A percentile compares a stretch with the other conserved stretches of the same genome.
Conservation (phyloP, 345 rosid genomes). For the Brassica carinata region DNA sequence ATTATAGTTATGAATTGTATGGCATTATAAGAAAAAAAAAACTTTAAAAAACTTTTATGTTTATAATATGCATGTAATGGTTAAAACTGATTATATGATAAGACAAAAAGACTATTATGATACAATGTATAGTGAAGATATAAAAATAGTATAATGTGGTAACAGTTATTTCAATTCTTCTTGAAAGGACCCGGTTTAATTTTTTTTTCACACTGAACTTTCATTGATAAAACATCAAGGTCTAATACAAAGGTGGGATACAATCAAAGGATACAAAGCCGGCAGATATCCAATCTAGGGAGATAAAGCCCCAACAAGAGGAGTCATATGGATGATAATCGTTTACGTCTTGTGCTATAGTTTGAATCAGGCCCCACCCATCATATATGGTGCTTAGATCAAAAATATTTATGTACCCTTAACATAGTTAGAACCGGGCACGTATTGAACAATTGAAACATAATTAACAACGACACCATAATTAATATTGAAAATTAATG, state of each 20-base stretch:
- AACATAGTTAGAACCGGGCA: background rate
- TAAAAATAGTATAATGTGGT: background rate
- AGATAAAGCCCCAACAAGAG: too few species aligned
- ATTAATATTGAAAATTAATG: background rate
- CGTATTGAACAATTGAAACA: background rate
- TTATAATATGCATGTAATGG: background rate
- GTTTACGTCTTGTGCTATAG: background rate
- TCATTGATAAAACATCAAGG: too few species aligned
- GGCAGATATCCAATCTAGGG: too few species aligned
- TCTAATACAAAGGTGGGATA: too few species aligned
- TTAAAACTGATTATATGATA: constrained; percentile 11
- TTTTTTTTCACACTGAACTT: too few species aligned
- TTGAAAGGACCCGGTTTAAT: background rate
- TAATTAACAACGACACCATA: background rate
- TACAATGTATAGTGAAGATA: background rate
- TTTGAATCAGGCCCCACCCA: background rate
- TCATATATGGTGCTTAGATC: background rate
- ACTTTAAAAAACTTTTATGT: background rate
- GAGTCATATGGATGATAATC: background rate
- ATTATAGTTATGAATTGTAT: constrained; percentile 6
- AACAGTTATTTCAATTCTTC: background rate
- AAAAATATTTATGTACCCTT: background rate
- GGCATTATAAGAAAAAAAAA: background rate
- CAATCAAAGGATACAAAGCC: too few species aligned
- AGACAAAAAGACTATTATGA: background rate